Base-by-base conservation (phyloP, 179 eudicot species). In the Actinidia arguta region DNA sequence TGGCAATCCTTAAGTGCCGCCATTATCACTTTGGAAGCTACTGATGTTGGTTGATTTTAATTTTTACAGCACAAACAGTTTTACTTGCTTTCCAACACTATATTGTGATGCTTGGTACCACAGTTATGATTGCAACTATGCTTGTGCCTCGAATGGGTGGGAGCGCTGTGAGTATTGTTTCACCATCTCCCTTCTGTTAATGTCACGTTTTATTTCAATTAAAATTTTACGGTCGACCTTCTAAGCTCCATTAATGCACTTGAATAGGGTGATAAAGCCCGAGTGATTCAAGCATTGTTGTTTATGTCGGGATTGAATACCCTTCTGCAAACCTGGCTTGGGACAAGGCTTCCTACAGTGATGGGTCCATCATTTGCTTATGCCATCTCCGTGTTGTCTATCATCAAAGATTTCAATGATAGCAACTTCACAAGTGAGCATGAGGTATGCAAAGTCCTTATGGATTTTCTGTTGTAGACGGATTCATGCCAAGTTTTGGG, bases 281-380 rank as follows among this genome's bases (percentile, higher is more conserved):
- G 94, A 22, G 99, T 96, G 77, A 95, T 96, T 73, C 98, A 96
- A 66, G 54, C 91, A 13, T 66, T 96, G 88, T 89, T 96, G 81
- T 95, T 96, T 62, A 91, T 91, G 94, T 93, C 98, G 59, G 99
- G 93, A 46, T 48, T 96, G 54, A 96, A 96, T 87, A 96, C 99
- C 0, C 98, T 95, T 87, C 81, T 96, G 79, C 99, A 96, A 86
- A 92, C 98, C 46, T 85, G 90, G 76, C 42, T 96, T 5, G 99
- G 99, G 59, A 92, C 98, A 31, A 88, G 99, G 69, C 98, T 96
- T 75, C 99, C 99, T 17, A 93, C 93, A 0, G 98, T 96, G 73
- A 96, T 96, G 99, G 99, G 98, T 64, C 99, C 99, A 5, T 96
- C 99, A 8, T 90, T 88, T 85, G 94, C 92, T 54, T 96, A 91